Evolutionary conservation across 2,329 filamentous ascomycete genomes (phyloP).

Genomic region (Aspergillus sp.): DNA sequence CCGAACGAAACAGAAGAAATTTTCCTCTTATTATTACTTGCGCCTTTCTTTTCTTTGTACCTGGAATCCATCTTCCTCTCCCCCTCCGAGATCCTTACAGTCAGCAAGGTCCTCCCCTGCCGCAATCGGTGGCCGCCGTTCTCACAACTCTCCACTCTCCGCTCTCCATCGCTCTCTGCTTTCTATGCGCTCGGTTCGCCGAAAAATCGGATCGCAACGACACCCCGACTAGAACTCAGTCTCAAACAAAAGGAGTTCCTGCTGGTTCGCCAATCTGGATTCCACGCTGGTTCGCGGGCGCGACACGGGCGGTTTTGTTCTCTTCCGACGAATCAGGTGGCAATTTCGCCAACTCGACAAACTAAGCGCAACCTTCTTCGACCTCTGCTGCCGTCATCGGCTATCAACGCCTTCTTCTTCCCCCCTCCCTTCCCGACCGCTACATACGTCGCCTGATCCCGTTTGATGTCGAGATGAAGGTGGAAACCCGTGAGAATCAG

Average conservation of each 20-base stretch:
- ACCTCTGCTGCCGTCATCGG: neutral
- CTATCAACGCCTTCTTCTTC: neutral
- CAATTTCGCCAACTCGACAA: conserved; percentile 4
- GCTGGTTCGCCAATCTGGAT: conserved; percentile 14
- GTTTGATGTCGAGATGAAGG: conserved; percentile 31
- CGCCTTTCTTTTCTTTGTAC: neutral
- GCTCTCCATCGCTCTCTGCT: neutral
- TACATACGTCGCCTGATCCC: neutral
- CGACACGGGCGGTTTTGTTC: conserved; percentile 11
- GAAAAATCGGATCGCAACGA: conserved; percentile 1
- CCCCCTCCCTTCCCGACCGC: neutral
- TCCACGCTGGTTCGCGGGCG: conserved; percentile 8
- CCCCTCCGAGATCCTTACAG: neutral
- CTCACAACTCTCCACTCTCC: neutral
- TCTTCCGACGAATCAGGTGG: conserved; percentile 1
- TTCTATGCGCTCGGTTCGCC: conserved; percentile 18
- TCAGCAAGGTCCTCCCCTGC: neutral
- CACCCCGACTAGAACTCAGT: conserved; percentile 9
- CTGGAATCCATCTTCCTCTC: conserved; percentile 4
- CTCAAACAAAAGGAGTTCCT: neutral
- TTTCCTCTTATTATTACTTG: too few species aligned
- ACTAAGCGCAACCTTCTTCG: neutral
- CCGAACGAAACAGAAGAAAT: too few species aligned
- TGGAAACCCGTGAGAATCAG: conserved; percentile 33
- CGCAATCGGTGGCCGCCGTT: neutral